Conservation (phyloP, 768 basidiomycete species). For the Leccinum subgranulosum region DNA sequence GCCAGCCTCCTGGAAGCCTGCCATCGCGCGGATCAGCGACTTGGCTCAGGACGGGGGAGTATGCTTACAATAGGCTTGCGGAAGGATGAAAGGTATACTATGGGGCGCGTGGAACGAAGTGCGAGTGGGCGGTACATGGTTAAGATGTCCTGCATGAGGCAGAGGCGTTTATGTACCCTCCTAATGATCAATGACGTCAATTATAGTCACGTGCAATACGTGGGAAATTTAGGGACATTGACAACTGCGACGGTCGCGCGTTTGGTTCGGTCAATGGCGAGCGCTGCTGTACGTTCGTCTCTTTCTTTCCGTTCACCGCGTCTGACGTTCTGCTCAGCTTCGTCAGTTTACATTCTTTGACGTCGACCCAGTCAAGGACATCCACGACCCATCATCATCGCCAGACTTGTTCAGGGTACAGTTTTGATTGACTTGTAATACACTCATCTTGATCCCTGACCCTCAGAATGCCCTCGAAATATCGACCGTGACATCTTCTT, state of each 20-base stretch:
- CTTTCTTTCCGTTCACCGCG: background rate
- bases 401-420: slow-evolving; percentile 79
- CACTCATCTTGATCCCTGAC: background rate
- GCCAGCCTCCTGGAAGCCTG: slow-evolving; percentile 14
- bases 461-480: slow-evolving; percentile 65
- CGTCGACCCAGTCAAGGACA: slow-evolving; percentile 69
- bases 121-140: slow-evolving; percentile 16
- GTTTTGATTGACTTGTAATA: background rate
- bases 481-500: slow-evolving; percentile 62
- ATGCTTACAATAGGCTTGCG: slow-evolving; percentile 11
- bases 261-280: background rate
- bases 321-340: slow-evolving; percentile 51
- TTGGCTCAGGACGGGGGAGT: background rate
- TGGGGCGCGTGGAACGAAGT: slow-evolving; percentile 4
- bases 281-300: slow-evolving; percentile 15
- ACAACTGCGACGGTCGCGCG: background rate
- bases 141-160: background rate
- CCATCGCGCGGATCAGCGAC: background rate
- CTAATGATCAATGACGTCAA: slow-evolving; percentile 1
- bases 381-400: slow-evolving; percentile 67
- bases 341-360: slow-evolving; percentile 92
- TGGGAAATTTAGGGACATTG: background rate
- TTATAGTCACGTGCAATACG: background rate
- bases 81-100: slow-evolving; percentile 10
- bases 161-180: background rate